A percentile compares a stretch with the other conserved stretches of the same genome.
Evolutionary conservation across 202 grass and related monocot species (phyloP).

Genomic region (Schoenoplectus tabernaemontani): DNA sequence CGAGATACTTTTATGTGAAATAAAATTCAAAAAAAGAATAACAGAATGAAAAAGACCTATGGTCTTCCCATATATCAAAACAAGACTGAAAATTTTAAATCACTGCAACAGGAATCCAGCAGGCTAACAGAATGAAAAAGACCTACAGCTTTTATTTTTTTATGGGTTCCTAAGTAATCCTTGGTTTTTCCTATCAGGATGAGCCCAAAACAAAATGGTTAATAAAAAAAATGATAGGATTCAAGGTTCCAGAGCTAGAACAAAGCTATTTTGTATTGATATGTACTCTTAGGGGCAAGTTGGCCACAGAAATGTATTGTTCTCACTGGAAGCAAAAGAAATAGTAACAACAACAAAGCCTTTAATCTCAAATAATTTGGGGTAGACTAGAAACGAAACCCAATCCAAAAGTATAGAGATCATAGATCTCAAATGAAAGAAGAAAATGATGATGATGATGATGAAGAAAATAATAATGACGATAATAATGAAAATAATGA

Average conservation of each 20-base stretch:
- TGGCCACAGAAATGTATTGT: not conserved
- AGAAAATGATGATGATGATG: no score
- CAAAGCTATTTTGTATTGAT: not conserved
- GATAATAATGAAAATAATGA: no score
- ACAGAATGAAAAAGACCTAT: no score
- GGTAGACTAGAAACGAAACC: no score
- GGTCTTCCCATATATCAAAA: not conserved
- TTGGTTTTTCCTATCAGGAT: not conserved
- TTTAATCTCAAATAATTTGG: no score
- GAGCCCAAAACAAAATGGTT: not conserved
- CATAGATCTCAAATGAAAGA: no score
- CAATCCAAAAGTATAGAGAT: no score
- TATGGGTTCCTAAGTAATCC: not conserved
- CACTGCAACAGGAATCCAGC: not conserved
- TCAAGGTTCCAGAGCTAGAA: not conserved
- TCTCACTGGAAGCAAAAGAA: not conserved
- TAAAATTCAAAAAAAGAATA: no score
- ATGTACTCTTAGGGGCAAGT: not conserved
- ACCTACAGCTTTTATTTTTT: not conserved
- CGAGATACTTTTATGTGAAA: not conserved
- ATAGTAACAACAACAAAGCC: no score
- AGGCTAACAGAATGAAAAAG: not conserved
- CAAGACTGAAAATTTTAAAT: not conserved
- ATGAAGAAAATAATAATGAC: no score
- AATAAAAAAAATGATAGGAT: not conserved